Evolutionary conservation across 441 rosid species (phyloP).

Genomic region (Euphorbia schlechtendalii): DNA sequence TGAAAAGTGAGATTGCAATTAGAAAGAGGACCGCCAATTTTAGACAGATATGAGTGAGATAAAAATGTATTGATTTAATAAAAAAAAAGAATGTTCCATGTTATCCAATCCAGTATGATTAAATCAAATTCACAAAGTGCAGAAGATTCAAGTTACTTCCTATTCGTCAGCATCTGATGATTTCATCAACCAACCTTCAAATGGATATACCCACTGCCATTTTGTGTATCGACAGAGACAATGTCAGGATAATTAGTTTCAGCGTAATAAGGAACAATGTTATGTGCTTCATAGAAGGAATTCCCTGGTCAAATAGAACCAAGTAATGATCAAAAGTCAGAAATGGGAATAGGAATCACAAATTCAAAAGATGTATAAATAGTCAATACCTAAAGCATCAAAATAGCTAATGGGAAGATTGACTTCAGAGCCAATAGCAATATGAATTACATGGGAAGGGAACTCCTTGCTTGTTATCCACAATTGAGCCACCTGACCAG

Average conservation of each 20-base stretch:
- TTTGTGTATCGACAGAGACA: constrained; percentile 40
- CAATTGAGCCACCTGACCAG: constrained; percentile 78
- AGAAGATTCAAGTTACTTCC: constrained; percentile 4
- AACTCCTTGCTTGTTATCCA: constrained; percentile 50
- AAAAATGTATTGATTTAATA: constrained; percentile 10
- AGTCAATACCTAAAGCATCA: constrained; percentile 61
- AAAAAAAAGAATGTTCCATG: not conserved
- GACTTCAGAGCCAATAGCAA: constrained; percentile 71
- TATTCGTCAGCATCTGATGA: not conserved
- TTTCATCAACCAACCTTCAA: constrained; percentile 56
- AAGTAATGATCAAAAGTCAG: constrained; percentile 16
- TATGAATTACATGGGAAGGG: constrained; percentile 46
- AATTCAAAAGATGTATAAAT: constrained; percentile 9
- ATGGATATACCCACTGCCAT: constrained; percentile 38
- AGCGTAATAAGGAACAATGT: constrained; percentile 41
- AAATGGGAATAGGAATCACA: constrained; percentile 15
- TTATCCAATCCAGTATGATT: constrained; percentile 3
- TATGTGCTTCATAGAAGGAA: constrained; percentile 69
- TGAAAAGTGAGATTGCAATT: constrained; percentile 15
- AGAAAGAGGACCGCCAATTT: constrained; percentile 12
- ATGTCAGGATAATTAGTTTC: constrained; percentile 74
- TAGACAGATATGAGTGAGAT: constrained; percentile 5
- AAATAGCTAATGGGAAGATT: constrained; percentile 61
- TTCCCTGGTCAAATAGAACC: constrained; percentile 47
- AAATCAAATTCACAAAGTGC: constrained; percentile 7